phyloP scores from a whole-genome alignment of 2,329 filamentous ascomycete genomes.

The Pyricularia sp. region DNA sequence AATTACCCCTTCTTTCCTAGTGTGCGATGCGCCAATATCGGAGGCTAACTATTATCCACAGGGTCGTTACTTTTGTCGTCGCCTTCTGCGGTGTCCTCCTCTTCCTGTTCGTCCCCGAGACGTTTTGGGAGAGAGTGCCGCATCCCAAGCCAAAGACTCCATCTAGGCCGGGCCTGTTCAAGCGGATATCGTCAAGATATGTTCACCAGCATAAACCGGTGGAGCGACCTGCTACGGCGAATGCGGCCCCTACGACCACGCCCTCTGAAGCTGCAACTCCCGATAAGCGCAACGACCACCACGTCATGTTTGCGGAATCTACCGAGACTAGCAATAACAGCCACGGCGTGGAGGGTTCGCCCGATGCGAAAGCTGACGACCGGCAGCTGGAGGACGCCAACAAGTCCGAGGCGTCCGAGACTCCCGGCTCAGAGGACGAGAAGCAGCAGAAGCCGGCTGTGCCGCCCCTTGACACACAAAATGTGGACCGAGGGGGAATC shows the following conservation, averaged over 20 bases:
- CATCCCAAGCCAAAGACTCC: slow-evolving; percentile 16
- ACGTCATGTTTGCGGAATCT: background rate
- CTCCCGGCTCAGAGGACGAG: background rate
- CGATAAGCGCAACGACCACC: background rate
- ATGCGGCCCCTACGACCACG: background rate
- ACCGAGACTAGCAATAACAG: background rate
- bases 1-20: slow-evolving; percentile 18
- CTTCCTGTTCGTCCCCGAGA: slow-evolving; percentile 89
- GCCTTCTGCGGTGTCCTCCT: slow-evolving; percentile 61
- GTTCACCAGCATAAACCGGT: background rate
- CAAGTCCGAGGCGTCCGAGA: background rate
- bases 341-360: background rate
- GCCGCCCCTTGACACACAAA: background rate
- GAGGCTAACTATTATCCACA: slow-evolving; percentile 20
- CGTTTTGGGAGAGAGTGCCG: slow-evolving; percentile 83
- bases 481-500: background rate
- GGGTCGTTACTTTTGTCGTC: slow-evolving; percentile 76
- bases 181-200: background rate
- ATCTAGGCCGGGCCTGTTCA: background rate
- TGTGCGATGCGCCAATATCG: slow-evolving; percentile 11
- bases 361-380: background rate
- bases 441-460: slow-evolving; percentile 1
- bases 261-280: background rate
- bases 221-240: background rate
- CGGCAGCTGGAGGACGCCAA: background rate